A percentile compares a stretch with the other conserved stretches of the same genome.
These are phyloP conservation scores for Triticum dicoccoides DNA, from an alignment of 176 grass and related monocot genomes.

Conservation along the genomic window DNA sequence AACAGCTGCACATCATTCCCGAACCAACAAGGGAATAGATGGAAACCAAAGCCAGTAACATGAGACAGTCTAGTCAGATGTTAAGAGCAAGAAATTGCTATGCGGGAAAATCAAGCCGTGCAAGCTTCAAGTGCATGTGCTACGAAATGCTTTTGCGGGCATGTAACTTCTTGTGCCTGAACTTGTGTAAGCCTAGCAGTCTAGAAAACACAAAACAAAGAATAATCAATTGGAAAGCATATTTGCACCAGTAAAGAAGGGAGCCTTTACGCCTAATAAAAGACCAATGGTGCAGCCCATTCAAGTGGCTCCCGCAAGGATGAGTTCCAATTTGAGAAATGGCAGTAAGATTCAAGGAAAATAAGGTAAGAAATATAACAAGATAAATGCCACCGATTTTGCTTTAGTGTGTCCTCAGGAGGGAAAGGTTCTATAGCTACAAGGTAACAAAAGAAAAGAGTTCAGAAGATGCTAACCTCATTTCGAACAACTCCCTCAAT, in stretches of 20 bases:
- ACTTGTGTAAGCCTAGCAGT: background rate
- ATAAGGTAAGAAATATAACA: background rate
- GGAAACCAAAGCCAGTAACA: background rate
- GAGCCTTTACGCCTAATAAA: background rate
- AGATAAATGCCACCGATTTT: background rate
- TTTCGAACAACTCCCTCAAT: conserved; percentile 84
- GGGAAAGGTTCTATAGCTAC: background rate
- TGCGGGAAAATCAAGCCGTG: background rate
- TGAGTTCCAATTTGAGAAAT: background rate
- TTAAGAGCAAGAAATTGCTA: conserved; percentile 11
- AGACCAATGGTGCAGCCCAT: background rate
- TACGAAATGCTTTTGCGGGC: background rate
- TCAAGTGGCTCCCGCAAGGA: background rate
- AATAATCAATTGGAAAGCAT: background rate
- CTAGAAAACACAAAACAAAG: background rate
- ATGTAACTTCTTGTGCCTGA: background rate
- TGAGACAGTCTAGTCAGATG: conserved; percentile 5
- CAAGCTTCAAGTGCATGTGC: background rate
- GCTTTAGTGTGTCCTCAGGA: background rate
- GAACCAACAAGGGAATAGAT: background rate
- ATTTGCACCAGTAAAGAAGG: background rate
- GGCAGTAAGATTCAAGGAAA: conserved; percentile 3
- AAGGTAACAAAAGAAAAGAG: background rate
- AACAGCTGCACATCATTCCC: background rate
- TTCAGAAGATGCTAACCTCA: conserved; percentile 51